A percentile compares a stretch with the other conserved stretches of the same genome.
Conservation (phyloP, 1,284 basidiomycete genomes). For the Ustanciosporium gigantosporum region DNA sequence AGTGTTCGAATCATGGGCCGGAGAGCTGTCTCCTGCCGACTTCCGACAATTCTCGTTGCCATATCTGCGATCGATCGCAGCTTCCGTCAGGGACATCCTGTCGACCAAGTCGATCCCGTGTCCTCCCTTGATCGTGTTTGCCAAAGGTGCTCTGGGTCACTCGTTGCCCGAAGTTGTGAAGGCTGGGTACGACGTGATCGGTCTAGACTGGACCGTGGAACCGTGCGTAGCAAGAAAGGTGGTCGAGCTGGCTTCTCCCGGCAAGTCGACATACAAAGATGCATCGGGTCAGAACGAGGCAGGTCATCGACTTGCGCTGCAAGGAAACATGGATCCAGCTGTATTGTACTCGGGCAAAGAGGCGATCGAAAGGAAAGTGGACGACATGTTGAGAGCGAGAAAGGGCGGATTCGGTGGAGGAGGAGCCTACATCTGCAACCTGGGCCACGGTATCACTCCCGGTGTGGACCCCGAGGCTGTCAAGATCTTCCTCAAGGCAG, state of each 20-base stretch:
- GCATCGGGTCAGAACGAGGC: constrained; percentile 46
- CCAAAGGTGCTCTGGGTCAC: constrained; percentile 57
- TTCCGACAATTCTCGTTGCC: constrained; percentile 59
- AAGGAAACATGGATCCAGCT: constrained; percentile 90
- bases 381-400: constrained; percentile 70
- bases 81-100: constrained; percentile 53
- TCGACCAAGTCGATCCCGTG: constrained; percentile 42
- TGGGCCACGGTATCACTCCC: constrained; percentile 86
- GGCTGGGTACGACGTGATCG: constrained; percentile 60
- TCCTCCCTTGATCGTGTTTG: constrained; percentile 58
- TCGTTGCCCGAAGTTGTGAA: constrained; percentile 56
- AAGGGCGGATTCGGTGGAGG: constrained; percentile 69
- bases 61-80: constrained; percentile 53
- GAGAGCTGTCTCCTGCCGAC: constrained; percentile 58
- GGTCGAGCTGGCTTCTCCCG: constrained; percentile 46
- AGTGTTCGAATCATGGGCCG: constrained; percentile 61
- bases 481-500: constrained; percentile 52
- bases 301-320: constrained; percentile 71
- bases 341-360: constrained; percentile 79
- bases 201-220: constrained; percentile 57
- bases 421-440: constrained; percentile 77
- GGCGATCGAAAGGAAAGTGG: constrained; percentile 84
- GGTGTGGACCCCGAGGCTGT: constrained; percentile 59
- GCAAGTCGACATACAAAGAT: constrained; percentile 35
- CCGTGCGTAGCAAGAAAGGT: constrained; percentile 52